A percentile compares a stretch with the other conserved stretches of the same genome.
Conservation (phyloP, 345 rosid species). For the Camelina hispida region DNA sequence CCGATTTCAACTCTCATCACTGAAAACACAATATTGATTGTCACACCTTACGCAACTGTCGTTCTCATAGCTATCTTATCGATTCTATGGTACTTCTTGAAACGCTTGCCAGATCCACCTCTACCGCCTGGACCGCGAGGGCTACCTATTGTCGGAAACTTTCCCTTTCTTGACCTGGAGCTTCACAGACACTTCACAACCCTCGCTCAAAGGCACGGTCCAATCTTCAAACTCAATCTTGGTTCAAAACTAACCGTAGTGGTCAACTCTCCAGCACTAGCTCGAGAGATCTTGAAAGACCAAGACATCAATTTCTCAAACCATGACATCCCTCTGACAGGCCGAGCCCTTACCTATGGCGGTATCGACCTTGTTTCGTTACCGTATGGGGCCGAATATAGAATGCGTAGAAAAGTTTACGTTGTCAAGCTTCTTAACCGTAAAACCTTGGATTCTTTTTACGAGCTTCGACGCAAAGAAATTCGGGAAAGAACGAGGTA, state of each 20-base stretch:
- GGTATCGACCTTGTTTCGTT: constrained; percentile 47
- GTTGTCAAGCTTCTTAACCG: constrained; percentile 47
- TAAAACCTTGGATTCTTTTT: constrained; percentile 45
- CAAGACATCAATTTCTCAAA: constrained; percentile 55
- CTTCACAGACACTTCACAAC: constrained; percentile 52
- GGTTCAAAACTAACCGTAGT: constrained; percentile 52
- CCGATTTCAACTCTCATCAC: not conserved
- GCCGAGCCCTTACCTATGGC: constrained; percentile 35
- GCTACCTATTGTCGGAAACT: constrained; percentile 56
- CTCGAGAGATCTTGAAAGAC: constrained; percentile 50
- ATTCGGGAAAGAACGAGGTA: constrained; percentile 35
- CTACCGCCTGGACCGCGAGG: constrained; percentile 60
- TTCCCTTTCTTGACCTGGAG: constrained; percentile 53
- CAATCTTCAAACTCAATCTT: constrained; percentile 49
- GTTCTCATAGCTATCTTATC: constrained; percentile 18
- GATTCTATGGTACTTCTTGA: not conserved
- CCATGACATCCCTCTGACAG: constrained; percentile 48
- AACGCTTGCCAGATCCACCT: constrained; percentile 17
- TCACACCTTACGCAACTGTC: constrained; percentile 1
- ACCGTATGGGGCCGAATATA: constrained; percentile 52
- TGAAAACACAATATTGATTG: not conserved
- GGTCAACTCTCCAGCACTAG: constrained; percentile 50
- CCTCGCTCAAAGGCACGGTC: constrained; percentile 47
- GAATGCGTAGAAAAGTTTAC: constrained; percentile 50
- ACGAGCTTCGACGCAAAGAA: constrained; percentile 41